phyloP scores from a whole-genome alignment of 2,329 filamentous ascomycete genomes.

The Cladophialophora immunda region DNA sequence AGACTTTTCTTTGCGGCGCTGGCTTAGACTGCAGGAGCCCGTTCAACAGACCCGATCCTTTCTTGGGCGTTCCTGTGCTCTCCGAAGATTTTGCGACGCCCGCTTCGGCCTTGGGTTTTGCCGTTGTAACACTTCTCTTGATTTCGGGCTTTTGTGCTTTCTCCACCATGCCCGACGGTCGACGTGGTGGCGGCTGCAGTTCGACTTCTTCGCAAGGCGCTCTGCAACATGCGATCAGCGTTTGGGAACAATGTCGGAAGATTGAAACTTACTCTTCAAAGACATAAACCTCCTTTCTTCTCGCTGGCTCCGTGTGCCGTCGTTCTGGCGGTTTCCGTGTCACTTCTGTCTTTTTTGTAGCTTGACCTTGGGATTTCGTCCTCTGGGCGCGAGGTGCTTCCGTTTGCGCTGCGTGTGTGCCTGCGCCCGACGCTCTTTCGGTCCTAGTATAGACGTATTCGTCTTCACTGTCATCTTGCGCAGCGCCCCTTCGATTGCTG shows the following conservation, averaged over 20 bases:
- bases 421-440: not conserved
- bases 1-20: conserved; percentile 59
- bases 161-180: conserved; percentile 9
- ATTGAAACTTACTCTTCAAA: conserved; percentile 21
- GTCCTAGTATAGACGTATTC: conserved; percentile 31
- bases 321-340: conserved; percentile 27
- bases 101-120: conserved; percentile 23
- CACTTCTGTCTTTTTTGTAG: conserved; percentile 13
- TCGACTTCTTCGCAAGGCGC: conserved; percentile 6
- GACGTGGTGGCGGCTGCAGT: conserved; percentile 10
- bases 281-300: conserved; percentile 9
- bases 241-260: not conserved
- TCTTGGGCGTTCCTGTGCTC: conserved; percentile 23
- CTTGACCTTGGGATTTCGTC: conserved; percentile 11
- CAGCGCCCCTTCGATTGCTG: not conserved
- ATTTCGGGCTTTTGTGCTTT: conserved; percentile 24
- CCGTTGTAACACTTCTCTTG: conserved; percentile 35
- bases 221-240: conserved; percentile 13
- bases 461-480: conserved; percentile 28
- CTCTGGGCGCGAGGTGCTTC: conserved; percentile 3
- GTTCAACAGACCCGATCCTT: conserved; percentile 26
- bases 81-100: conserved; percentile 17
- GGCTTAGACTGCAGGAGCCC: conserved; percentile 30
- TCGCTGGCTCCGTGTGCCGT: conserved; percentile 33
- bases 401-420: not conserved